Conservation (phyloP, 768 basidiomycete genomes). For the Astraeus odoratus region DNA sequence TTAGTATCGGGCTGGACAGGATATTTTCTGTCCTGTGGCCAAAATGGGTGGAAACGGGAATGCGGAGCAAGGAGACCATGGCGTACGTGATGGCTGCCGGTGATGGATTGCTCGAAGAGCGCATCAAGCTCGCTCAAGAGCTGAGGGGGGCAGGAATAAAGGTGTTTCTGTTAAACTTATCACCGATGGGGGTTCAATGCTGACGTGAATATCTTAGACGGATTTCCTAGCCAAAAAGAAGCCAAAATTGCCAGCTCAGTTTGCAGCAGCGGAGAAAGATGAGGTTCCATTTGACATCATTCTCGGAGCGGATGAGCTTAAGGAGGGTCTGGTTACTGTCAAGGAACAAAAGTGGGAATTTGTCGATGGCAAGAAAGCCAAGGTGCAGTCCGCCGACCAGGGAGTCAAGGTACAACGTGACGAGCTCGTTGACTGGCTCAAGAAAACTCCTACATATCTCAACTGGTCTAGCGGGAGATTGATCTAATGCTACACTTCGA, state of each 20-base stretch:
- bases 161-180: constrained; percentile 34
- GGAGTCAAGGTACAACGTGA: constrained; percentile 58
- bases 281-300: constrained; percentile 92
- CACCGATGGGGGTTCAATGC: background rate
- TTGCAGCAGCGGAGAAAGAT: constrained; percentile 85
- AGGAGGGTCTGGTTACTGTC: constrained; percentile 77
- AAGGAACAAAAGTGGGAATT: constrained; percentile 88
- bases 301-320: constrained; percentile 81
- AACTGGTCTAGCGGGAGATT: constrained; percentile 27
- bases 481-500: too few relatives aligned
- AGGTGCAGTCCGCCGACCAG: constrained; percentile 53
- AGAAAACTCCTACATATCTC: constrained; percentile 29
- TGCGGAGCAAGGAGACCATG: constrained; percentile 86
- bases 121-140: constrained; percentile 72
- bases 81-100: constrained; percentile 91
- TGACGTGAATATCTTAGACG: constrained; percentile 39
- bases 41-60: constrained; percentile 72
- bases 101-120: constrained; percentile 80
- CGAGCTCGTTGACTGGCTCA: constrained; percentile 60
- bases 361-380: constrained; percentile 61
- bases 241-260: constrained; percentile 83
- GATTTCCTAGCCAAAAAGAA: constrained; percentile 93
- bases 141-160: constrained; percentile 85
- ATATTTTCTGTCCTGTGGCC: constrained; percentile 90
- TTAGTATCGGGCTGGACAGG: constrained; percentile 89